Percentiles rank a stretch among this genome's conserved stretches.
Evolutionary conservation across 1,284 basidiomycete genomes (phyloP).

Genomic region (Agroathelia rolfsii): DNA sequence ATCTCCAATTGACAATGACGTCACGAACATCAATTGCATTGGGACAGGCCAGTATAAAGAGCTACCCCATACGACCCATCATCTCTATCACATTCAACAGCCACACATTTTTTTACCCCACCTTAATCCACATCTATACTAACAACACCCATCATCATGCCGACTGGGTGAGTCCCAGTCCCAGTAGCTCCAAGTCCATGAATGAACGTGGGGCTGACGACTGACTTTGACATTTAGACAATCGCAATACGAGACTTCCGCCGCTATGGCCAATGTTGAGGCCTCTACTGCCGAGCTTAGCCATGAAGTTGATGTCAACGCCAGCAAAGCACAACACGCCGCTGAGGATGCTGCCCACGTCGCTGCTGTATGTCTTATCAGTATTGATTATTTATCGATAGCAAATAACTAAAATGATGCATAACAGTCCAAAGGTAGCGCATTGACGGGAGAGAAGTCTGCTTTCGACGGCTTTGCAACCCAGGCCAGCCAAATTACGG

Average conservation of each 20-base stretch:
- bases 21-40: too few relatives aligned
- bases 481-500: slow-evolving; percentile 31
- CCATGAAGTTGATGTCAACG: slow-evolving; percentile 32
- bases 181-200: neutral
- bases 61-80: too few relatives aligned
- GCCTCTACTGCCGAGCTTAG: slow-evolving; percentile 33
- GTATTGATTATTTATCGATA: neutral
- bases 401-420: slow-evolving; percentile 1
- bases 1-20: too few relatives aligned
- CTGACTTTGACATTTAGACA: slow-evolving; percentile 5
- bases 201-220: neutral
- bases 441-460: slow-evolving; percentile 30
- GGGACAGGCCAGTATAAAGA: too few relatives aligned
- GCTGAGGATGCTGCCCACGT: slow-evolving; percentile 36
- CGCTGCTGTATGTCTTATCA: slow-evolving; percentile 30
- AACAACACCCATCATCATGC: too few relatives aligned
- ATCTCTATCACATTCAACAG: too few relatives aligned
- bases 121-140: too few relatives aligned
- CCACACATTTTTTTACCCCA: too few relatives aligned
- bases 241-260: slow-evolving; percentile 36
- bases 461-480: slow-evolving; percentile 35
- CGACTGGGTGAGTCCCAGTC: too few relatives aligned
- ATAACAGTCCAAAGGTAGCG: slow-evolving; percentile 32
- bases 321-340: slow-evolving; percentile 31
- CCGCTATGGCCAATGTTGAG: slow-evolving; percentile 36